phyloP scores from a whole-genome alignment of 176 grass and related monocot species.

The Puya raimondii region DNA sequence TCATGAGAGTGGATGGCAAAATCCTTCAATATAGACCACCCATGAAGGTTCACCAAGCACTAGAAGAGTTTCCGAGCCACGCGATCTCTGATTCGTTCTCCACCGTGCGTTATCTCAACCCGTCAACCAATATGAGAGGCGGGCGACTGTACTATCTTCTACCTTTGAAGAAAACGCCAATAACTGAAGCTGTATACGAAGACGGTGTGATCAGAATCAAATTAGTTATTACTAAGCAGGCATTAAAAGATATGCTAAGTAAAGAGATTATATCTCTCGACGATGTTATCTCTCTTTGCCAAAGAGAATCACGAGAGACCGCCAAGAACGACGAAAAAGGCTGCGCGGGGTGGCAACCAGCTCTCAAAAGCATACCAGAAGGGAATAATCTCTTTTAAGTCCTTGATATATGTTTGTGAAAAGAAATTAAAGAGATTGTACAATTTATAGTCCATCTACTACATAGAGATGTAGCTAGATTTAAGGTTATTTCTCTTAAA shows the following conservation, averaged over 20 bases:
- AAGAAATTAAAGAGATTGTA: neutral
- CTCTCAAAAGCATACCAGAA: conserved; percentile 39
- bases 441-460: neutral
- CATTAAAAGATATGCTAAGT: conserved; percentile 25
- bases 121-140: neutral
- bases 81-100: conserved; percentile 8
- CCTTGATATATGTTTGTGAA: neutral
- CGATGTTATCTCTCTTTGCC: conserved; percentile 25
- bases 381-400: conserved; percentile 17
- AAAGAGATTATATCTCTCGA: conserved; percentile 17
- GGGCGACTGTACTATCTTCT: conserved; percentile 19
- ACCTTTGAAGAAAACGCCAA: neutral
- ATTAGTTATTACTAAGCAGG: conserved; percentile 30
- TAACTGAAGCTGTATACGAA: neutral
- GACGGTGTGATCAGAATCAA: conserved; percentile 27
- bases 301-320: conserved; percentile 2
- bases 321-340: conserved; percentile 1
- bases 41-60: conserved; percentile 12
- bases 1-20: conserved; percentile 19
- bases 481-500: too few relatives aligned
- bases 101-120: neutral
- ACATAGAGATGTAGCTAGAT: neutral
- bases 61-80: conserved; percentile 7
- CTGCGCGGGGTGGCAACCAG: conserved; percentile 19
- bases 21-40: conserved; percentile 12